These are phyloP conservation scores for Seiridium unicorne DNA, from an alignment of 2,329 filamentous ascomycete species.

Conservation along the genomic window DNA sequence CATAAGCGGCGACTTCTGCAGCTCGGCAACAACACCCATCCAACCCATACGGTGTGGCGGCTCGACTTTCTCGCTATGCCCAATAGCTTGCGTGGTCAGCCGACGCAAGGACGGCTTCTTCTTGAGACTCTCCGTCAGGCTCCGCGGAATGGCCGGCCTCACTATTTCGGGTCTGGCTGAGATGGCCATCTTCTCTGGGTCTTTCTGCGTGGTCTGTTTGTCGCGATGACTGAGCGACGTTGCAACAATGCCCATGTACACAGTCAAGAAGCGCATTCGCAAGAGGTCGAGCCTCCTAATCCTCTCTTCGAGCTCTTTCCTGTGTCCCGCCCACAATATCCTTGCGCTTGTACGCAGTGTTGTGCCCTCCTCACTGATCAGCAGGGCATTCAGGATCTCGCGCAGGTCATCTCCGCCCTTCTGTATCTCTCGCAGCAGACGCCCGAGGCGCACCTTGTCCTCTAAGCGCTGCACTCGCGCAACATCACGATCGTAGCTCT, in stretches of 20 bases:
- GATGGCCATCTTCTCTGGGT: conserved; percentile 27
- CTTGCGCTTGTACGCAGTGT: conserved; percentile 47
- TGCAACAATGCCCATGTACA: conserved; percentile 61
- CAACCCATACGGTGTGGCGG: conserved; percentile 53
- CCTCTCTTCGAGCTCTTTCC: conserved; percentile 53
- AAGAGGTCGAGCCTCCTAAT: conserved; percentile 59
- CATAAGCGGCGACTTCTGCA: conserved; percentile 60
- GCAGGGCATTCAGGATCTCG: conserved; percentile 54
- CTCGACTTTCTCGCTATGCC: conserved; percentile 47
- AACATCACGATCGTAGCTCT: conserved; percentile 61
- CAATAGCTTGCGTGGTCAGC: conserved; percentile 52
- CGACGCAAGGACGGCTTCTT: conserved; percentile 49
- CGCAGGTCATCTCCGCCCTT: conserved; percentile 58
- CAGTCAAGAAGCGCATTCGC: conserved; percentile 63
- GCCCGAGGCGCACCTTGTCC: conserved; percentile 59
- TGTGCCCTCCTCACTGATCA: conserved; percentile 44
- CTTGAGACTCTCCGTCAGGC: conserved; percentile 41
- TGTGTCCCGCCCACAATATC: conserved; percentile 57
- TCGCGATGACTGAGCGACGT: conserved; percentile 30
- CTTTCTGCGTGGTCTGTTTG: conserved; percentile 28
- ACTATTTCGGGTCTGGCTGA: conserved; percentile 21
- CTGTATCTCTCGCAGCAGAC: conserved; percentile 61
- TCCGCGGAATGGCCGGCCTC: conserved; percentile 35
- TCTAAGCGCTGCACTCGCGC: conserved; percentile 56
- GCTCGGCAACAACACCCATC: conserved; percentile 62